phyloP scores from a whole-genome alignment of 129 eudicot species.

The Erigeron canadensis region DNA sequence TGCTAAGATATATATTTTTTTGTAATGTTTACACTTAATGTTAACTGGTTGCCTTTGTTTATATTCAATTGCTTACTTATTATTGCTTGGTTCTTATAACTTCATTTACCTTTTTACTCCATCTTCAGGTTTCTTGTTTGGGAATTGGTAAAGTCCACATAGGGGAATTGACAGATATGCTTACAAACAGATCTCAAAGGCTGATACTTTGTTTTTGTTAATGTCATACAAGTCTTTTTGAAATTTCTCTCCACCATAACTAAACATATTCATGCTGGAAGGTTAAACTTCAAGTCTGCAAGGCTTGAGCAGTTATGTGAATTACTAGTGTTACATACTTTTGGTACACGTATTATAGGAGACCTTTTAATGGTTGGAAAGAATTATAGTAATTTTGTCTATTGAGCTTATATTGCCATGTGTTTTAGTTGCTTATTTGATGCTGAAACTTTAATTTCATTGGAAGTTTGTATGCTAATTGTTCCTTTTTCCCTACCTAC shows the following conservation, averaged over 20 bases:
- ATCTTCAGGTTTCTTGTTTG: neutral
- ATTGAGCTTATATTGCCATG: neutral
- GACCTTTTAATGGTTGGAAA: conserved; percentile 15
- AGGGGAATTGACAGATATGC: conserved; percentile 9
- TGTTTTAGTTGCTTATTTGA: neutral
- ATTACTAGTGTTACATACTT: conserved; percentile 8
- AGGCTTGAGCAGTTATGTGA: conserved; percentile 12
- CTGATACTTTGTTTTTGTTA: conserved; percentile 21
- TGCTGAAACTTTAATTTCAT: neutral
- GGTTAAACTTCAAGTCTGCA: neutral
- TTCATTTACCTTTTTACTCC: neutral
- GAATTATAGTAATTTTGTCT: conserved; percentile 14
- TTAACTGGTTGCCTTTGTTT: neutral
- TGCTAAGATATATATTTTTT: neutral
- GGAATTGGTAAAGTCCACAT: neutral
- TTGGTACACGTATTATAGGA: conserved; percentile 2
- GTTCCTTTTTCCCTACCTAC: neutral
- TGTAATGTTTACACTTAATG: neutral
- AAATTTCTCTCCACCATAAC: conserved; percentile 16
- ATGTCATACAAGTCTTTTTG: conserved; percentile 18
- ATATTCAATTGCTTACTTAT: neutral
- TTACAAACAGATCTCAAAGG: neutral
- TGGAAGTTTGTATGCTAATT: neutral
- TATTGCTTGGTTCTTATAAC: neutral
- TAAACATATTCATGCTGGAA: conserved; percentile 5